Percentiles rank a stretch among this genome's conserved stretches.
phyloP scores from a whole-genome alignment of 768 basidiomycete species.

The Gymnopilus junonius region DNA sequence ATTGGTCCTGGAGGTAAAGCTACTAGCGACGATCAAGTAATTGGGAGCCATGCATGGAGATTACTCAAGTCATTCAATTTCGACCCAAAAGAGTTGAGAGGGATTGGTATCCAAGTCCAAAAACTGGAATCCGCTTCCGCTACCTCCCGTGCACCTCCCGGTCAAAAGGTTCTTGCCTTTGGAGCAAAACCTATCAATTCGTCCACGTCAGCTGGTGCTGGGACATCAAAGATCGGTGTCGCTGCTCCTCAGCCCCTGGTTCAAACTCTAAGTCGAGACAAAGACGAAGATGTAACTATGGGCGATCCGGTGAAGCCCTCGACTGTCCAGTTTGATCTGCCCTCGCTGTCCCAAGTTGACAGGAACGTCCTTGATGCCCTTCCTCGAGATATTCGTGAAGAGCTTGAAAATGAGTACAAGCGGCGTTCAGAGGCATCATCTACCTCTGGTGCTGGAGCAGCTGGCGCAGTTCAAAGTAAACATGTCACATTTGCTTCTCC shows the following conservation, averaged over 20 bases:
- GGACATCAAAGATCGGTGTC: conserved; percentile 13
- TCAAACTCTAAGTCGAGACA: conserved; percentile 20
- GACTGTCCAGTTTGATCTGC: conserved; percentile 45
- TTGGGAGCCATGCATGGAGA: conserved; percentile 79
- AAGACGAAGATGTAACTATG: background rate
- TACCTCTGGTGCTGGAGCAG: conserved; percentile 18
- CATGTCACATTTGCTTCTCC: conserved; percentile 1
- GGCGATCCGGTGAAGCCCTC: conserved; percentile 25
- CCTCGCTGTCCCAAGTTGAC: conserved; percentile 80
- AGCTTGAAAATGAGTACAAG: conserved; percentile 69
- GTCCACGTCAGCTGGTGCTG: conserved; percentile 18
- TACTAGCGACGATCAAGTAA: conserved; percentile 71
- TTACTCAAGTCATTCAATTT: conserved; percentile 75
- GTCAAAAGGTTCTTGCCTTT: conserved; percentile 71
- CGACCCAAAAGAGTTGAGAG: conserved; percentile 86
- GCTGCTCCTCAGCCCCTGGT: conserved; percentile 12
- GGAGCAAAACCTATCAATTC: conserved; percentile 23
- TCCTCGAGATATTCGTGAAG: conserved; percentile 69
- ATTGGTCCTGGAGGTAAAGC: conserved; percentile 63
- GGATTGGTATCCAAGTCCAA: conserved; percentile 89
- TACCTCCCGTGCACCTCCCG: conserved; percentile 37
- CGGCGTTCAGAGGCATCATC: conserved; percentile 61
- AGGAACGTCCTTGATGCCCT: conserved; percentile 70
- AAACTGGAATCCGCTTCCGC: conserved; percentile 71
- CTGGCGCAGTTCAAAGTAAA: background rate